A percentile compares a stretch with the other conserved stretches of the same genome.
Conservation (phyloP, 2,329 filamentous ascomycete genomes). For the Falciphora oryzae region DNA sequence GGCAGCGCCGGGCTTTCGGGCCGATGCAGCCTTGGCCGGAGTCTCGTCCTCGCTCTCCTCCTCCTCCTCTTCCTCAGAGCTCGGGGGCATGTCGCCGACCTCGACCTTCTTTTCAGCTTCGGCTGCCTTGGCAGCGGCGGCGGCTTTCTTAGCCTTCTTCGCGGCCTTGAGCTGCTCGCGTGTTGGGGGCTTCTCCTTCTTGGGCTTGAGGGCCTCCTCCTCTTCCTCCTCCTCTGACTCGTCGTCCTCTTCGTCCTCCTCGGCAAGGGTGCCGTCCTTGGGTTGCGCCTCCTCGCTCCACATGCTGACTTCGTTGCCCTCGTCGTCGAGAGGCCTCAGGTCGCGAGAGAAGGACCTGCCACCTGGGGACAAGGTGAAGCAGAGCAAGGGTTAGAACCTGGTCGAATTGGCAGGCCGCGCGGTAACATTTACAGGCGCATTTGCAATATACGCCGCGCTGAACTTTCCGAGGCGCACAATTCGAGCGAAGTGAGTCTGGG, state of each 20-base stretch:
- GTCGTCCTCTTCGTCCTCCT: slow-evolving; percentile 42
- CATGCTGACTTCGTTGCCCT: slow-evolving; percentile 85
- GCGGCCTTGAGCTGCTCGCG: slow-evolving; percentile 84
- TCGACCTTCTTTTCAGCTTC: slow-evolving; percentile 66
- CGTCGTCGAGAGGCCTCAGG: slow-evolving; percentile 78
- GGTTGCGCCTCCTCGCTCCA: slow-evolving; percentile 60
- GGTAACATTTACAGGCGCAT: background rate
- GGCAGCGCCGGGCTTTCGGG: slow-evolving; percentile 26
- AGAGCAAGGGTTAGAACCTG: background rate
- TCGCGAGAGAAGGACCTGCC: slow-evolving; percentile 95
- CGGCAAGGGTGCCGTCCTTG: slow-evolving; percentile 42
- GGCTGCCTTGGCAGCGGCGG: slow-evolving; percentile 13
- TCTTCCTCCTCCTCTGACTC: slow-evolving; percentile 49
- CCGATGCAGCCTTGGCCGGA: slow-evolving; percentile 40
- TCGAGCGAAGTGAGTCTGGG: background rate
- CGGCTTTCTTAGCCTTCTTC: slow-evolving; percentile 66
- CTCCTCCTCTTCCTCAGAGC: slow-evolving; percentile 48
- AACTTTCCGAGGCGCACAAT: too few relatives aligned
- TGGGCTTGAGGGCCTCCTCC: slow-evolving; percentile 37
- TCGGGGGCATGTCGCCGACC: slow-evolving; percentile 80
- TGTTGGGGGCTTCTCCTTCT: slow-evolving; percentile 39
- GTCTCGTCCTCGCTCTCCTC: slow-evolving; percentile 43
- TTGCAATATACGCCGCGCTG: background rate
- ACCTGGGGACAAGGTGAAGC: slow-evolving; percentile 44
- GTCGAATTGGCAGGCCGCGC: background rate